These are phyloP conservation scores for Jamesozyma spencerorum DNA, from an alignment of 805 yeast genomes.

Conservation along the genomic window DNA sequence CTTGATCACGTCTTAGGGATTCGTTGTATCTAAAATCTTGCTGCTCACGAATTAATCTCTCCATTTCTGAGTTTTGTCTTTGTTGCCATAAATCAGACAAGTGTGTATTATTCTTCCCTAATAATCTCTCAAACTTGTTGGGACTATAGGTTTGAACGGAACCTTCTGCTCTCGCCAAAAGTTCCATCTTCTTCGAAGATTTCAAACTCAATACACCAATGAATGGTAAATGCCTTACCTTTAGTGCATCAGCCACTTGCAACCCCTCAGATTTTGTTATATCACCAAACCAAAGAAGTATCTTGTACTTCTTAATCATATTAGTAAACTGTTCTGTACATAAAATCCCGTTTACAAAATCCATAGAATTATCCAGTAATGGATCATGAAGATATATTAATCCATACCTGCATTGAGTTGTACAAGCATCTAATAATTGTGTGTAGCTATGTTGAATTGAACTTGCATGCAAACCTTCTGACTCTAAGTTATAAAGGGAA, in stretches of 20 bases:
- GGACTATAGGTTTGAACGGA: slow-evolving; percentile 11
- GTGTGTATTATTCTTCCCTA: slow-evolving; percentile 21
- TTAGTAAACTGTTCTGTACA: slow-evolving; percentile 41
- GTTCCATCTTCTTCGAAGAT: slow-evolving; percentile 29
- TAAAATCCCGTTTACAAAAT: slow-evolving; percentile 46
- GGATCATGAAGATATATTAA: slow-evolving; percentile 66
- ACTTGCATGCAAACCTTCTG: slow-evolving; percentile 12
- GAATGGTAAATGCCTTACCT: slow-evolving; percentile 71
- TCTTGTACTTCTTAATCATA: slow-evolving; percentile 40
- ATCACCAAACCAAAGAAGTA: slow-evolving; percentile 82
- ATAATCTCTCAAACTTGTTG: slow-evolving; percentile 12
- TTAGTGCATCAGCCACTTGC: slow-evolving; percentile 69
- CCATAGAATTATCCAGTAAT: slow-evolving; percentile 52
- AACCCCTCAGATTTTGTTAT: slow-evolving; percentile 72
- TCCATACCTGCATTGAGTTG: slow-evolving; percentile 61
- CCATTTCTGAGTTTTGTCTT: slow-evolving; percentile 48
- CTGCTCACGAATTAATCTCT: slow-evolving; percentile 50
- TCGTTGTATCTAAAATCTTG: slow-evolving; percentile 73
- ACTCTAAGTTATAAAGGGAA: slow-evolving; percentile 20
- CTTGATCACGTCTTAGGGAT: slow-evolving; percentile 59
- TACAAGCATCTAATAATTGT: slow-evolving; percentile 63
- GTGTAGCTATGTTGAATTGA: slow-evolving; percentile 64
- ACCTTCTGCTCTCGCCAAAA: slow-evolving; percentile 27
- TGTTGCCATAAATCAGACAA: slow-evolving; percentile 54
- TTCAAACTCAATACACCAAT: slow-evolving; percentile 68